These are phyloP conservation scores for Backusella tarrabulga DNA, from an alignment of 192 early-diverging fungal genomes.

Conservation along the genomic window DNA sequence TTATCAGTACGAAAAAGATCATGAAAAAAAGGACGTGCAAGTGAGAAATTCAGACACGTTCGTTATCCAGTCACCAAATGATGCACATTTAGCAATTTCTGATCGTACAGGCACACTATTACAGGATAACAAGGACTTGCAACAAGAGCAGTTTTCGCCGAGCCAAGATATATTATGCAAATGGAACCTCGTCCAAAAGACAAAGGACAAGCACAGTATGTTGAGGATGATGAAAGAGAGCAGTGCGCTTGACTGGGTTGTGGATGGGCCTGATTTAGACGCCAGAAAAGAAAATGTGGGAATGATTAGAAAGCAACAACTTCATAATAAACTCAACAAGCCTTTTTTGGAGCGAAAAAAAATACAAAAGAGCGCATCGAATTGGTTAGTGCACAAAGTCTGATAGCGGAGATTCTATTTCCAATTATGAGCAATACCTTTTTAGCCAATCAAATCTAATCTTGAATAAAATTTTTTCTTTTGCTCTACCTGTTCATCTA, in stretches of 20 bases:
- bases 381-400: not conserved
- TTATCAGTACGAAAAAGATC: no score
- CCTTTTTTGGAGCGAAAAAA: not conserved
- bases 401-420: not conserved
- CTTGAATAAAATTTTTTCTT: not conserved
- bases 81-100: not conserved
- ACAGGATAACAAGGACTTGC: not conserved
- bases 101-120: not conserved
- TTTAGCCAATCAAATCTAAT: not conserved
- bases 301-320: not conserved
- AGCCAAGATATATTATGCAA: not conserved
- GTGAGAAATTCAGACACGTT: no score
- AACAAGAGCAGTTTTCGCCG: not conserved
- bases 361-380: not conserved
- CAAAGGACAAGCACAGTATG: not conserved
- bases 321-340: not conserved
- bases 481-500: not conserved
- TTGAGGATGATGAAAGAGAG: not conserved
- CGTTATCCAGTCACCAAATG: not conserved
- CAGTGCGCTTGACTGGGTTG: not conserved
- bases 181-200: not conserved
- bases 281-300: not conserved
- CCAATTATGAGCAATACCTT: constrained; percentile 5
- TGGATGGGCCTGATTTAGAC: not conserved
- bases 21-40: no score